Evolutionary conservation across 108 stramenopile genomes (phyloP).

Genomic region (Pseudonitzschia multistriata): DNA sequence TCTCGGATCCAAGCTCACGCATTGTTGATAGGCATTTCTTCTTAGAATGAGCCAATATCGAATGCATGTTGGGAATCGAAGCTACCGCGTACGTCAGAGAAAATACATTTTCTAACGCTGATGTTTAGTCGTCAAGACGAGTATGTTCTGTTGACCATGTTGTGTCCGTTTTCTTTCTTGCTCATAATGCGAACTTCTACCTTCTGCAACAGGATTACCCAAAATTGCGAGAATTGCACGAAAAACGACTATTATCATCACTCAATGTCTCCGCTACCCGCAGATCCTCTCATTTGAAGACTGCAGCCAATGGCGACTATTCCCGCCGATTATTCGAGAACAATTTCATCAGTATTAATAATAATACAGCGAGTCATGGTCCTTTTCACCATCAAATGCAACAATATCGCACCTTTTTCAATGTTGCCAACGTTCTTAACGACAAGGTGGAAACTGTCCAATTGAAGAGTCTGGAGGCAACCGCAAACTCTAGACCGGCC

Average conservation of each 20-base stretch:
- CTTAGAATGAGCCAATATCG: slow-evolving; percentile 29
- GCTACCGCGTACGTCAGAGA: slow-evolving; percentile 31
- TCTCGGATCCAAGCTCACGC: too few species aligned
- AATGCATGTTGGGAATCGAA: slow-evolving; percentile 30
- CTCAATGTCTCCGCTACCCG: not conserved
- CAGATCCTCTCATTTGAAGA: slow-evolving; percentile 1
- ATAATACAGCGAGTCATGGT: not conserved
- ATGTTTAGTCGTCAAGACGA: too few species aligned
- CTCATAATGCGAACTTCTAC: not conserved
- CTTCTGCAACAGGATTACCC: slow-evolving; percentile 53
- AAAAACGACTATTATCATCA: slow-evolving; percentile 12
- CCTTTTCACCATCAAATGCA: slow-evolving; percentile 3
- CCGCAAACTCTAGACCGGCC: slow-evolving; percentile 60
- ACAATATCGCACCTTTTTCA: slow-evolving; percentile 40
- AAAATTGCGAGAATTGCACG: slow-evolving; percentile 58
- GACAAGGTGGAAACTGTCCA: slow-evolving; percentile 39
- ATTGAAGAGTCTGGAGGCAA: slow-evolving; percentile 75
- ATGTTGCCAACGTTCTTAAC: slow-evolving; percentile 15
- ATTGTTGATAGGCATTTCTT: too few species aligned
- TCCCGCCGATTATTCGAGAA: too few species aligned
- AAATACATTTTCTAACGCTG: not conserved
- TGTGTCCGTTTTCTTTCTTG: slow-evolving; percentile 1
- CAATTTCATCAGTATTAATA: slow-evolving; percentile 10
- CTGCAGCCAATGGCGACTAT: too few species aligned
- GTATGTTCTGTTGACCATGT: too few species aligned